Percentiles rank a stretch among this genome's conserved stretches.
These are phyloP conservation scores for Coemansia sp. DNA, from an alignment of 192 early-diverging fungal species.

Conservation along the genomic window DNA sequence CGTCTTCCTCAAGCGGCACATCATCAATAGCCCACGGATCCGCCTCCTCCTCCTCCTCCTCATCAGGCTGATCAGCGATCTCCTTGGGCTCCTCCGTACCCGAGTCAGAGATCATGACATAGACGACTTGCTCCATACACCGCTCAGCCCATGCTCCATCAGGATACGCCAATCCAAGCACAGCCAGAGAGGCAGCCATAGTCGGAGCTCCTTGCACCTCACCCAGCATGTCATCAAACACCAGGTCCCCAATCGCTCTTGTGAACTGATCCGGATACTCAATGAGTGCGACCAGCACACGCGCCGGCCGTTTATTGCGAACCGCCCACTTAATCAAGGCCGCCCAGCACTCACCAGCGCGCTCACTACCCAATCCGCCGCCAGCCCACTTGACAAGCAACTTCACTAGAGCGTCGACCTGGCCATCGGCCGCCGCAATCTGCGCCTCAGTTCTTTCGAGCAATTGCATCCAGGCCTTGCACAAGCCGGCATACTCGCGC, in stretches of 20 bases:
- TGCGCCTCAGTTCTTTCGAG: background rate
- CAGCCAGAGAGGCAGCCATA: constrained; percentile 19
- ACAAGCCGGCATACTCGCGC: background rate
- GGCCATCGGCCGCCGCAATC: background rate
- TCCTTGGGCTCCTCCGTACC: background rate
- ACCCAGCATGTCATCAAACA: constrained; percentile 10
- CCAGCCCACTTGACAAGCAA: constrained; percentile 18
- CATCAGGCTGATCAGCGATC: background rate
- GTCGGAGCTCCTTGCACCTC: background rate
- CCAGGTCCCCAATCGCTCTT: background rate
- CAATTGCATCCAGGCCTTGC: background rate
- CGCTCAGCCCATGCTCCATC: constrained; percentile 26
- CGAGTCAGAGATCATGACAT: background rate
- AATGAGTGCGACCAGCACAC: constrained; percentile 7
- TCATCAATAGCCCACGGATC: constrained; percentile 40
- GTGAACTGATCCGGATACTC: constrained; percentile 4
- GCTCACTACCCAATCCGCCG: background rate
- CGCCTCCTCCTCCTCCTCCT: constrained; percentile 3
- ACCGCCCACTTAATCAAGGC: constrained; percentile 20
- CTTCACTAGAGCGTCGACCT: constrained; percentile 15
- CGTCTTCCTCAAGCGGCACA: constrained; percentile 15
- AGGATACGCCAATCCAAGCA: constrained; percentile 26
- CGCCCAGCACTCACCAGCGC: constrained; percentile 3
- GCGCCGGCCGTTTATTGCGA: background rate
- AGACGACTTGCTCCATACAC: constrained; percentile 26